Evolutionary conservation across 2,329 filamentous ascomycete species (phyloP).

Genomic region (Verticillium nubilum): DNA sequence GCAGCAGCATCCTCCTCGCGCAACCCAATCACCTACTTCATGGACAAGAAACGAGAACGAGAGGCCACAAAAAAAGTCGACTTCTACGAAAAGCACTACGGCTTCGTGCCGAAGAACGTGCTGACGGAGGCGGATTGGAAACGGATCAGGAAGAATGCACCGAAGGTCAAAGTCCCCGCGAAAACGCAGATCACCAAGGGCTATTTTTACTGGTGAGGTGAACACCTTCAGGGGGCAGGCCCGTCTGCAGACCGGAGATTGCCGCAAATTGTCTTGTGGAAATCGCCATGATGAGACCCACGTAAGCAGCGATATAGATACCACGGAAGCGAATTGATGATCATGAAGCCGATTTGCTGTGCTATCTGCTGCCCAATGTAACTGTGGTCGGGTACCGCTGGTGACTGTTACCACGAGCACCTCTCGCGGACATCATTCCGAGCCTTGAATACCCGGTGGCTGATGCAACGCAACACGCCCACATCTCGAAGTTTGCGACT

Average conservation of each 20-base stretch:
- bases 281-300: neutral
- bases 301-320: neutral
- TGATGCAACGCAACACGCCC: too few relatives aligned
- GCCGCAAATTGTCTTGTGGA: neutral
- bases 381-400: too few relatives aligned
- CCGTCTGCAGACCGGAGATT: neutral
- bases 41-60: constrained; percentile 4
- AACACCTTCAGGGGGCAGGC: neutral
- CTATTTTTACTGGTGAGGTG: neutral
- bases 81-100: constrained; percentile 12
- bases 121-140: constrained; percentile 13
- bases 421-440: too few relatives aligned
- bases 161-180: constrained; percentile 6
- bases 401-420: too few relatives aligned
- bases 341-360: neutral
- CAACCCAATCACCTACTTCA: neutral
- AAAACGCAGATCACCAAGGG: neutral
- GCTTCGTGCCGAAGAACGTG: constrained; percentile 14
- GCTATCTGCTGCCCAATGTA: neutral
- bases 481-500: too few relatives aligned
- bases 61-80: constrained; percentile 9
- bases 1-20: neutral
- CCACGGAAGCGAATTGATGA: neutral
- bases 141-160: constrained; percentile 3
- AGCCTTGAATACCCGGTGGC: too few relatives aligned